These are phyloP conservation scores for Angomonas ambiguus DNA, from an alignment of 208 protist genomes.

Conservation along the genomic window DNA sequence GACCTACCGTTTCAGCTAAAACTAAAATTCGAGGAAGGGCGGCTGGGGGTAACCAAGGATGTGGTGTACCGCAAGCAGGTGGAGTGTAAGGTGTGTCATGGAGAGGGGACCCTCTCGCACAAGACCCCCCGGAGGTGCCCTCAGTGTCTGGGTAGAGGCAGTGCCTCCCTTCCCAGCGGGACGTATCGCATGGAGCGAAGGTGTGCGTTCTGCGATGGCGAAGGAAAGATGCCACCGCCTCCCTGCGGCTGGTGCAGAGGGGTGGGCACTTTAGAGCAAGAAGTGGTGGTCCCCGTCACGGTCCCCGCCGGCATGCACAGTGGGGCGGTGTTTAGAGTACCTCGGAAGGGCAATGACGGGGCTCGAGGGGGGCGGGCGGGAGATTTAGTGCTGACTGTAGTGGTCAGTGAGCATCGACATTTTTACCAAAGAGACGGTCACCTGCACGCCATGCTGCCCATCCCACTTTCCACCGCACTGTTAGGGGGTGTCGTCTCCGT, in stretches of 20 bases:
- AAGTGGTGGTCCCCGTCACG: conserved; percentile 17
- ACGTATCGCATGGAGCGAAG: conserved; percentile 83
- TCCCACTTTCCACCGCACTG: conserved; percentile 69
- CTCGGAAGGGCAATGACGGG: conserved; percentile 73
- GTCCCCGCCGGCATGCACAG: conserved; percentile 39
- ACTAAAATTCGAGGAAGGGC: conserved; percentile 70
- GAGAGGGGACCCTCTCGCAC: conserved; percentile 29
- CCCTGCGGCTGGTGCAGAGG: conserved; percentile 60
- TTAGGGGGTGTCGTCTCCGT: conserved; percentile 71
- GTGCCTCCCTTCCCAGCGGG: conserved; percentile 57
- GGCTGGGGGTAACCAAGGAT: conserved; percentile 49
- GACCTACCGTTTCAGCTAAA: conserved; percentile 60
- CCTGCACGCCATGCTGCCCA: conserved; percentile 75
- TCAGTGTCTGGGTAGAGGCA: conserved; percentile 77
- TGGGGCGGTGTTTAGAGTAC: conserved; percentile 35
- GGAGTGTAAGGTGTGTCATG: conserved; percentile 48
- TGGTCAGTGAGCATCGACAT: conserved; percentile 67
- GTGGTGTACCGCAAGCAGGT: conserved; percentile 40
- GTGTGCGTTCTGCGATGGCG: conserved; percentile 73
- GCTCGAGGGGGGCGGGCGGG: conserved; percentile 70
- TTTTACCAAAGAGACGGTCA: conserved; percentile 52
- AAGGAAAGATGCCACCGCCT: conserved; percentile 54
- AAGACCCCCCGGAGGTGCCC: conserved; percentile 50
- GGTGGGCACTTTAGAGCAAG: conserved; percentile 36
- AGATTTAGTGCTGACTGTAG: conserved; percentile 64